phyloP scores from a whole-genome alignment of 1,139 yeast genomes.

The Yamadazyma diddensiae region DNA sequence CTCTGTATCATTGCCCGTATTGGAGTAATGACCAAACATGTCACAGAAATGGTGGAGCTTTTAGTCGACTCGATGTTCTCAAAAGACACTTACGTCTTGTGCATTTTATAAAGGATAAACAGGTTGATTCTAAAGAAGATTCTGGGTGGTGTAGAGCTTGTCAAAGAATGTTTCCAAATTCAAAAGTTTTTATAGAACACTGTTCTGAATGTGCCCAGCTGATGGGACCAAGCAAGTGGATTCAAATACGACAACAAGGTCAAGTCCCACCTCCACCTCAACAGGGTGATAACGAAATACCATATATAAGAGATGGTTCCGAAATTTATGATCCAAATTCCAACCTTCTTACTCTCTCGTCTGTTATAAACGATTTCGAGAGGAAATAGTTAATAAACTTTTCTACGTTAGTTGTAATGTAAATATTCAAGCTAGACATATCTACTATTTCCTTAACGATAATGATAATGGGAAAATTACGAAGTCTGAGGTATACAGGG shows the following conservation, averaged over 20 bases:
- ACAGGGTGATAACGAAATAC: slow-evolving; percentile 2
- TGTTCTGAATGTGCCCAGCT: slow-evolving; percentile 58
- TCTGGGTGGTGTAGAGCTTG: slow-evolving; percentile 68
- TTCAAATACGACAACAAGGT: slow-evolving; percentile 7
- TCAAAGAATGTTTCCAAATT: slow-evolving; percentile 53
- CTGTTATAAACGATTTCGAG: slow-evolving; percentile 15
- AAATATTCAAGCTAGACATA: too few relatives aligned
- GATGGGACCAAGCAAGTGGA: slow-evolving; percentile 29
- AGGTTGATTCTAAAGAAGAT: slow-evolving; percentile 33
- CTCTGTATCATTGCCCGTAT: slow-evolving; percentile 68
- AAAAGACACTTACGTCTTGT: slow-evolving; percentile 67
- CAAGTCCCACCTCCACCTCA: not conserved
- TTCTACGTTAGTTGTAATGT: too few relatives aligned
- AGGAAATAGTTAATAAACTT: too few relatives aligned
- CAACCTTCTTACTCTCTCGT: slow-evolving; percentile 15
- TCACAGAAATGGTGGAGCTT: slow-evolving; percentile 71
- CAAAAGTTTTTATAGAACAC: slow-evolving; percentile 63
- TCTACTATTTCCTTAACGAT: too few relatives aligned
- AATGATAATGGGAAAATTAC: too few relatives aligned
- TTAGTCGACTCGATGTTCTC: slow-evolving; percentile 65
- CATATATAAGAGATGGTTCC: slow-evolving; percentile 7
- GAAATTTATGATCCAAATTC: slow-evolving; percentile 14
- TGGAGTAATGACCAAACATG: slow-evolving; percentile 66
- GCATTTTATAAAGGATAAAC: slow-evolving; percentile 54
- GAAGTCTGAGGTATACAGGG: too few relatives aligned